Base-by-base conservation (phyloP, 495 filamentous ascomycete species). In the Tuber aestivum region DNA sequence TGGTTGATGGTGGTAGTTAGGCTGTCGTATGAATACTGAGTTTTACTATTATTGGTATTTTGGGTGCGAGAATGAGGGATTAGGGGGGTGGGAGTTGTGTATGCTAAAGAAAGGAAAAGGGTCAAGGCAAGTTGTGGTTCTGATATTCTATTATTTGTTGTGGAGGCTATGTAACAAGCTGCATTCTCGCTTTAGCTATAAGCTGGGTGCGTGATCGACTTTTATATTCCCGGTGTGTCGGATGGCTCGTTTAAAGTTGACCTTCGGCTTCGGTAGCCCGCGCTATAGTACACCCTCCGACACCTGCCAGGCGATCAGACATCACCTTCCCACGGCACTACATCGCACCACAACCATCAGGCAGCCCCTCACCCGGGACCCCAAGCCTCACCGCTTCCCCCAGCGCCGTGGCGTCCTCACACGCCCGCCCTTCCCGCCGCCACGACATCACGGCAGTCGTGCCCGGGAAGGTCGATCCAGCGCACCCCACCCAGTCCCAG, bases 11-110 rank as follows among this genome's bases (percentile, higher is more conserved):
- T 56, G 48, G 48, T n/a, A 56, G 48, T 56, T n/a, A n/a, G 23
- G 48, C n/a, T 56, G 48, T 56, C 48, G 48, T 56, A 56, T 56
- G 48, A n/a, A 56, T n/a, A n/a, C 23, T 56, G 48, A n/a, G 48
- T 56, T 56, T 56, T n/a, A 3, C 48, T 56, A n/a, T 56, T 23
- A 56, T 56, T 21, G 48, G 23, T 56, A n/a, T n/a, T 23, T n/a
- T n/a, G 48, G 48, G 23, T 56, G 48, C 23, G 23, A n/a, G 48
- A n/a, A 56, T n/a, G 48, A 56, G 23, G 48, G 23, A 3, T 56
- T n/a, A 3, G n/a, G n/a, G n/a, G 8, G 21, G 8, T 7, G 50
- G 50, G 50, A 32, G 50, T 14, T 61, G 50, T 61, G 50, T 61
- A 61, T 61, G 50, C n/a, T 61, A 61, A 61, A 61, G 50, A 48